Evolutionary conservation across 2,329 filamentous ascomycete genomes (phyloP).

Genomic region (Chrysoporthe puriensis): DNA sequence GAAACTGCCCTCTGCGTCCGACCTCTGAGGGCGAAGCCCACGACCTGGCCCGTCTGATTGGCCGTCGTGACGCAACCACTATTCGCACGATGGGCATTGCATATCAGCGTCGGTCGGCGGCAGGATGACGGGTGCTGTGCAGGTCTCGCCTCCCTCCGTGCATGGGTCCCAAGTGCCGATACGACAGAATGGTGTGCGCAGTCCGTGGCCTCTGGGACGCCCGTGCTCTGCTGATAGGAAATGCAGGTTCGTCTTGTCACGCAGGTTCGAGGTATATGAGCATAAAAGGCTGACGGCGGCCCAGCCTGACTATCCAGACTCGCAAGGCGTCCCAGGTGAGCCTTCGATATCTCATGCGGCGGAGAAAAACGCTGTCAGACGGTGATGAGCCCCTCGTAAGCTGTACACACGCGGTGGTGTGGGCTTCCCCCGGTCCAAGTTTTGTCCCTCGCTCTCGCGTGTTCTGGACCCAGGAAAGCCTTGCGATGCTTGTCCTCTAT

Average conservation of each 20-base stretch:
- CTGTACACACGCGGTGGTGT: too few species aligned
- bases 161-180: background rate
- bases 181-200: background rate
- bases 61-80: constrained; percentile 36
- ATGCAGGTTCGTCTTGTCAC: background rate
- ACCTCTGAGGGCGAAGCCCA: background rate
- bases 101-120: background rate
- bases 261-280: background rate
- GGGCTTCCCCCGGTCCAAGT: too few species aligned
- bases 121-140: background rate
- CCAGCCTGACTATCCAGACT: too few species aligned
- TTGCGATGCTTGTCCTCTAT: background rate
- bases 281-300: too few species aligned
- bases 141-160: background rate
- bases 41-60: constrained; percentile 37
- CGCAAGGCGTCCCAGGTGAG: too few species aligned
- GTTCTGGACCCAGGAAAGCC: background rate
- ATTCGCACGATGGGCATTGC: background rate
- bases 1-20: background rate
- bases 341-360: too few species aligned
- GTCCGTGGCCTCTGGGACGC: background rate
- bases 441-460: background rate
- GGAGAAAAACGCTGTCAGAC: too few species aligned
- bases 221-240: background rate
- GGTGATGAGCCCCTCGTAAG: too few species aligned